Conservation (phyloP, 192 early-diverging fungal species). For the Backusella circina region DNA sequence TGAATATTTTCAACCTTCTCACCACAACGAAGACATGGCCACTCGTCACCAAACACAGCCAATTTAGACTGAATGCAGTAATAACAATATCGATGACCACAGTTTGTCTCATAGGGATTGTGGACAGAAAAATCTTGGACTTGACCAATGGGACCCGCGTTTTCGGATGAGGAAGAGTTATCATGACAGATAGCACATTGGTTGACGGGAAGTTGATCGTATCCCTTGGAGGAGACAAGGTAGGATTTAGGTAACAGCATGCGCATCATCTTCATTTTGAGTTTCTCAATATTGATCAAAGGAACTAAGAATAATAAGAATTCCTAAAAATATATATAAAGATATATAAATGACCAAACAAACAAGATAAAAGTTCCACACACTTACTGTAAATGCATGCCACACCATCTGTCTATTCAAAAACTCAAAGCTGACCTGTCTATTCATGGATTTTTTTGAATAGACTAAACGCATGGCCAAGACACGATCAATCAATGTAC, state of each 20-base stretch:
- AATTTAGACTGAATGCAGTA: conserved; percentile 81
- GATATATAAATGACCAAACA: neutral
- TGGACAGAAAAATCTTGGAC: conserved; percentile 33
- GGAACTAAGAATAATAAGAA: conserved; percentile 86
- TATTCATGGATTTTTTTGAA: conserved; percentile 64
- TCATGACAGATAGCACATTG: conserved; percentile 82
- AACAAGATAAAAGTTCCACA: no score
- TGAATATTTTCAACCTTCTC: conserved; percentile 56
- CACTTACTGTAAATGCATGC: conserved; percentile 83
- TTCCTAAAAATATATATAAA: conserved; percentile 55
- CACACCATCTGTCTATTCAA: conserved; percentile 93
- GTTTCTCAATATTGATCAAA: conserved; percentile 65
- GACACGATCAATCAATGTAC: conserved; percentile 71
- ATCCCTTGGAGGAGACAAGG: conserved; percentile 37
- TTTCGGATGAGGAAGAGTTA: conserved; percentile 33
- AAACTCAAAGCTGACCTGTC: conserved; percentile 88
- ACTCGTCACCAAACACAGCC: conserved; percentile 67
- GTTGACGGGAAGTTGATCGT: conserved; percentile 54
- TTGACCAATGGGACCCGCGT: conserved; percentile 32
- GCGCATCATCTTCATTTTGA: conserved; percentile 44
- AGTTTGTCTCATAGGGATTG: conserved; percentile 80
- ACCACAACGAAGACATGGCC: conserved; percentile 79
- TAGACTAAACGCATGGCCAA: conserved; percentile 84
- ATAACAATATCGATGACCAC: conserved; percentile 88
- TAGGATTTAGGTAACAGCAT: conserved; percentile 46